Evolutionary conservation across 1,139 yeast species (phyloP), one percentile per base, ranked within the genome.

Genomic region (Hansenula lynferdii): DNA sequence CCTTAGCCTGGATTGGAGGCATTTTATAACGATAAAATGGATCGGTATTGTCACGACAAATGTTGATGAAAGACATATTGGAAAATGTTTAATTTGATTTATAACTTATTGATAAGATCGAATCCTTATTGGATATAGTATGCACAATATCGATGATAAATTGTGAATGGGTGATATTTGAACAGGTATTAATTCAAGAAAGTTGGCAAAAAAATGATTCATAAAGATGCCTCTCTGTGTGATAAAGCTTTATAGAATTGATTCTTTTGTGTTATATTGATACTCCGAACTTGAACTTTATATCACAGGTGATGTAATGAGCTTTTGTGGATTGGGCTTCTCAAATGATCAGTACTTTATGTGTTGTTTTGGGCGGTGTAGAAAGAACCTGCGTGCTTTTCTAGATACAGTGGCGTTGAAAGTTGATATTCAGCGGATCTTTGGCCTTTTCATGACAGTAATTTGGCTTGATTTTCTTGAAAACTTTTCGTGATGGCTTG

Each of bases 11-110:
- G 65, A 92, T 81, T 35, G 94, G 83, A 60, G 98, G 98, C 98
- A 92, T 92, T 73, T 92, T 92, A 69, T 92, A 92, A 70, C 98
- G 96, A 78, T 94, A 92, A 66, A 92, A 92, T 38, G 97, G 97
- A 71, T 92, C 98, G 60, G 85, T 82, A 71, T 92, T 92, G 60
- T 89, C 97, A 73, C 99, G 89, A 67, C 96, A 84, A 58, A 92
- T 92, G 67, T 92, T 90, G 60, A 90, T 85, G 57, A 81, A 72
- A 45, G 96, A 85, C 97, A 87, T 87, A 32, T 39, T 61, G 37
- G 10, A 5, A 16, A 6, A n/a, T n/a, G n/a, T 25, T 29, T 20
- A 20, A 9, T 12, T 20, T 29, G 19, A 11, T 6, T 28, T 18
- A 8, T 19, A 12, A 19, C 16, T 17, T 27, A 10, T 8, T 10